These are phyloP conservation scores for Pythium aquatile DNA, from an alignment of 352 stramenopile species.

Conservation along the genomic window DNA sequence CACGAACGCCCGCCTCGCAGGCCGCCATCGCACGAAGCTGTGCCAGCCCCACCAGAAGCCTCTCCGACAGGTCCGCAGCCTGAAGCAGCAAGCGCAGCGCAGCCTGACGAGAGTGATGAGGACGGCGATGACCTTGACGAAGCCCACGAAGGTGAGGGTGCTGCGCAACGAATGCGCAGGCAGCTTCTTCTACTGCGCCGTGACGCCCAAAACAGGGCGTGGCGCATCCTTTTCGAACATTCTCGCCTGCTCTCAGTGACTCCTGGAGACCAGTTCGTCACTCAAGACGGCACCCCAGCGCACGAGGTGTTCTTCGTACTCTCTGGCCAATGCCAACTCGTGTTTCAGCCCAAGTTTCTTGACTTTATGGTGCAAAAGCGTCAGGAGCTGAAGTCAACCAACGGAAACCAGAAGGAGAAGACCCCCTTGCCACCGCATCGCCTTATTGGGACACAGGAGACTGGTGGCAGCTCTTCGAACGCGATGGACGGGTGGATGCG, in stretches of 20 bases:
- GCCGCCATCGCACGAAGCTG: not conserved
- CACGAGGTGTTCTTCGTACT: constrained; percentile 36
- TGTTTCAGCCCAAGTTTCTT: constrained; percentile 33
- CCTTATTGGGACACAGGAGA: not conserved
- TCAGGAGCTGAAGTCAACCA: constrained; percentile 22
- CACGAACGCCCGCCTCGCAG: constrained; percentile 4
- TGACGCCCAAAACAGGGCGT: constrained; percentile 7
- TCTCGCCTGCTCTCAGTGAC: constrained; percentile 22
- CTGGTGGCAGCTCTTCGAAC: not conserved
- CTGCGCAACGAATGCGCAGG: not conserved
- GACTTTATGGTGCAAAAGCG: constrained; percentile 24
- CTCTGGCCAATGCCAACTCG: constrained; percentile 30
- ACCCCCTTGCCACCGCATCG: not conserved
- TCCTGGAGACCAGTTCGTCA: constrained; percentile 25
- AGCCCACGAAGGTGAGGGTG: not conserved
- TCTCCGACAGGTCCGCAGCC: not conserved
- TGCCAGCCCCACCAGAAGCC: not conserved
- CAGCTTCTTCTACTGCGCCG: constrained; percentile 8
- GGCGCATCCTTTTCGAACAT: constrained; percentile 19
- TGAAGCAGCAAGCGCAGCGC: not conserved
- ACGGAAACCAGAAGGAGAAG: not conserved
- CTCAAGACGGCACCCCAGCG: constrained; percentile 28
- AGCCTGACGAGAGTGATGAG: constrained; percentile 6
- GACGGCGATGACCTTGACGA: not conserved
- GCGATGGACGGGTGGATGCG: constrained; percentile 12